Conservation (phyloP, 192 early-diverging fungal genomes). For the Diversispora epigaea region DNA sequence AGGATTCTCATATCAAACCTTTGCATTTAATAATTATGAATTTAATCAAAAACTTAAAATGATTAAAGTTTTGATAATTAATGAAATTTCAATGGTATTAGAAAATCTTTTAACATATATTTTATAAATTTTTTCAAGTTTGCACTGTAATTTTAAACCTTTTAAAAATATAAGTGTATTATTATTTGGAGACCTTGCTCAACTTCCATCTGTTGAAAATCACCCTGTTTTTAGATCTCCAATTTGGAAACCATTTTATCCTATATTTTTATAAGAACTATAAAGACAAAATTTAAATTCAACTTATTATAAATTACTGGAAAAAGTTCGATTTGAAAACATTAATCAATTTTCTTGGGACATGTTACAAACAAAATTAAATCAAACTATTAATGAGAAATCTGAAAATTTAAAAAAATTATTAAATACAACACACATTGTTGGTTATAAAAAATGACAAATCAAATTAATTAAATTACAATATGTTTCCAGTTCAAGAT, state of each 20-base stretch:
- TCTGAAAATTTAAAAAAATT: not conserved
- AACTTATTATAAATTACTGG: not conserved
- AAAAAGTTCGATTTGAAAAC: not conserved
- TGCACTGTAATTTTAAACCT: not conserved
- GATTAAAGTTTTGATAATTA: not conserved
- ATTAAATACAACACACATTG: not conserved
- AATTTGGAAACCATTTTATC: constrained; percentile 10
- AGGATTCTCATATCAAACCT: not conserved
- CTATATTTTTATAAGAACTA: not conserved
- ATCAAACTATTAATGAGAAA: not conserved
- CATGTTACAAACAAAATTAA: not conserved
- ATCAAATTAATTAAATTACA: constrained; percentile 1
- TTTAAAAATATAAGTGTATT: constrained; percentile 6
- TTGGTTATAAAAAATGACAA: not conserved
- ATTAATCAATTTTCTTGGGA: not conserved
- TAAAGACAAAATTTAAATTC: not conserved
- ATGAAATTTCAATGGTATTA: not conserved
- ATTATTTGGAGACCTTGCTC: not conserved
- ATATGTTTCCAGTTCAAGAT: not conserved
- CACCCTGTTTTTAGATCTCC: too few relatives aligned
- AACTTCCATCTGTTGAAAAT: constrained; percentile 7
- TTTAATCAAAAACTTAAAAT: not conserved
- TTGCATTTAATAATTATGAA: too few relatives aligned
- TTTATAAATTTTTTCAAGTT: not conserved
- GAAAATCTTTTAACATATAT: not conserved